Evolutionary conservation across 176 grass and related monocot genomes (phyloP).

Genomic region (Lolium rigidum): DNA sequence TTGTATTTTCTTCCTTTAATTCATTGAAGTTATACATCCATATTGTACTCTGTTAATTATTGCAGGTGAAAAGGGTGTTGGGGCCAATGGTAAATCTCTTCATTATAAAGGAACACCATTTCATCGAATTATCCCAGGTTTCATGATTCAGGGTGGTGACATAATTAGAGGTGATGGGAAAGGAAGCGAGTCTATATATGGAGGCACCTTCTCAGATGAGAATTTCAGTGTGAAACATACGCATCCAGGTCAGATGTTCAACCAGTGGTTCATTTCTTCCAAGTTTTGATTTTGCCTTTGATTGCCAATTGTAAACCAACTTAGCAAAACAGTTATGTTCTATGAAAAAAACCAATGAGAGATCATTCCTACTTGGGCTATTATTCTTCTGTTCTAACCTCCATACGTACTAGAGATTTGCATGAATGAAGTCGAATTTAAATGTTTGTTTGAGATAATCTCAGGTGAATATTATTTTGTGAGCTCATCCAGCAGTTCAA

Average conservation of each 20-base stretch:
- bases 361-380: neutral
- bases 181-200: conserved; percentile 88
- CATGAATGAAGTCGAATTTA: conserved; percentile 2
- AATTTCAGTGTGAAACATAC: conserved; percentile 92
- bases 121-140: conserved; percentile 92
- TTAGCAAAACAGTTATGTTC: neutral
- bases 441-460: neutral
- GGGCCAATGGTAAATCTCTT: conserved; percentile 73
- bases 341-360: neutral
- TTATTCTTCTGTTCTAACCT: conserved; percentile 1
- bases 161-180: conserved; percentile 75
- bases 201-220: conserved; percentile 85
- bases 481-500: neutral
- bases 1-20: neutral
- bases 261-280: neutral
- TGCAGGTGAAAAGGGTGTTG: conserved; percentile 82
- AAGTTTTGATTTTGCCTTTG: neutral
- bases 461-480: neutral
- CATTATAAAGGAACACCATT: conserved; percentile 91
- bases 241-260: conserved; percentile 68
- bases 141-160: conserved; percentile 98
- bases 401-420: neutral
- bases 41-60: conserved; percentile 18
- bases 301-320: neutral
- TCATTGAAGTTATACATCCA: conserved; percentile 23